Evolutionary conservation across 805 yeast genomes (phyloP).

Genomic region (Saturnispora galanensis): DNA sequence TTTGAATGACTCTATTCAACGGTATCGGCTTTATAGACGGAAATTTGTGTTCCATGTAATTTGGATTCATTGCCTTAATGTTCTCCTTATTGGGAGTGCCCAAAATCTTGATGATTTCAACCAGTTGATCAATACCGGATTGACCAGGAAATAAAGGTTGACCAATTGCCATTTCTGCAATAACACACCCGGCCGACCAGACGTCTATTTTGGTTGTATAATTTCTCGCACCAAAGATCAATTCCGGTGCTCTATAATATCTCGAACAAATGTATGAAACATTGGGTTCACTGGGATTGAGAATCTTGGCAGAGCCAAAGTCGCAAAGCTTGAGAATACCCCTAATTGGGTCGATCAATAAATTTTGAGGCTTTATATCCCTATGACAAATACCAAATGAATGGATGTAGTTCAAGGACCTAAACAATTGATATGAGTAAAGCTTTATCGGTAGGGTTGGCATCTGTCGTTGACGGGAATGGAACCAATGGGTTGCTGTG

Average conservation of each 20-base stretch:
- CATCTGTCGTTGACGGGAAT: slow-evolving; percentile 66
- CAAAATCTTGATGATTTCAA: slow-evolving; percentile 88
- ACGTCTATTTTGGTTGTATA: slow-evolving; percentile 94
- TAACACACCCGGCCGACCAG: slow-evolving; percentile 97
- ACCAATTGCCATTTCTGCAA: slow-evolving; percentile 92
- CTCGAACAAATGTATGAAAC: slow-evolving; percentile 95
- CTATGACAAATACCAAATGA: slow-evolving; percentile 76
- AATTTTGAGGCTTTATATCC: slow-evolving; percentile 85
- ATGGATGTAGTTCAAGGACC: slow-evolving; percentile 76
- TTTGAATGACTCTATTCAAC: slow-evolving; percentile 53
- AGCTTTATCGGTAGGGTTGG: slow-evolving; percentile 83
- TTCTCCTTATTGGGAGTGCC: slow-evolving; percentile 94
- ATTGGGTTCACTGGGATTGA: slow-evolving; percentile 85
- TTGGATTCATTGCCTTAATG: slow-evolving; percentile 90
- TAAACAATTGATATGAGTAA: slow-evolving; percentile 66
- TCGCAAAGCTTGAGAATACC: slow-evolving; percentile 90
- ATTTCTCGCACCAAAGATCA: slow-evolving; percentile 93
- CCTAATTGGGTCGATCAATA: slow-evolving; percentile 74
- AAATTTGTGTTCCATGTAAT: slow-evolving; percentile 93
- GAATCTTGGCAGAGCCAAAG: slow-evolving; percentile 89
- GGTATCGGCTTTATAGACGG: slow-evolving; percentile 79
- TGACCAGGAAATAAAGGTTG: slow-evolving; percentile 98
- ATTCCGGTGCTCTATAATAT: slow-evolving; percentile 95
- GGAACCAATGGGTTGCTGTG: slow-evolving; percentile 80
- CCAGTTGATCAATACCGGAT: slow-evolving; percentile 93